These are phyloP conservation scores for Pythium periplocum DNA, from an alignment of 352 stramenopile species.

Conservation along the genomic window DNA sequence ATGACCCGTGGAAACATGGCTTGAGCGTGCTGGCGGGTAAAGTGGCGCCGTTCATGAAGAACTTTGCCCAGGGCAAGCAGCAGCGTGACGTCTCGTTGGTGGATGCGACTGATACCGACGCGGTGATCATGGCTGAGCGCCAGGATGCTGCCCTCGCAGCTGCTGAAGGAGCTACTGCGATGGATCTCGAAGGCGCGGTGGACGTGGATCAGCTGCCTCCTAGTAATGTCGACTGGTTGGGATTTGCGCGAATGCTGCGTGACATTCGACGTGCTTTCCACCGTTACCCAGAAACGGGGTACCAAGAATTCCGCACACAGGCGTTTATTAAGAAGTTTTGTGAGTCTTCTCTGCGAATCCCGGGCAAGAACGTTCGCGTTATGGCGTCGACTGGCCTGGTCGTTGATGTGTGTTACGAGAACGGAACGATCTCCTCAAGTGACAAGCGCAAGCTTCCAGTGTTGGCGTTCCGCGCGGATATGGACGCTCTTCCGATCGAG, in stretches of 20 bases:
- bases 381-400: conserved; percentile 89
- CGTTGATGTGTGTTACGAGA: conserved; percentile 84
- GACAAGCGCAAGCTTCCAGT: conserved; percentile 75
- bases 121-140: not conserved
- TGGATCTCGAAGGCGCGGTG: conserved; percentile 8
- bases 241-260: conserved; percentile 63
- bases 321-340: conserved; percentile 81
- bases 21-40: conserved; percentile 41
- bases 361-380: conserved; percentile 55
- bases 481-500: conserved; percentile 93
- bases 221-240: conserved; percentile 50
- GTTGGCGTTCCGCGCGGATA: conserved; percentile 92
- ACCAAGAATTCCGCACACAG: conserved; percentile 86
- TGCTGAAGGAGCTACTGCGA: conserved; percentile 4
- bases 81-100: not conserved
- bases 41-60: conserved; percentile 56
- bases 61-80: conserved; percentile 37
- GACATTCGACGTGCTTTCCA: conserved; percentile 86
- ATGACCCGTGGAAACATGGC: conserved; percentile 71
- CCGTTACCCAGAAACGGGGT: conserved; percentile 89
- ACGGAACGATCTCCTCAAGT: conserved; percentile 33
- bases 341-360: conserved; percentile 75
- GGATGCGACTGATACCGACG: not conserved
- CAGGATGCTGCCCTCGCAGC: conserved; percentile 7
- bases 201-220: conserved; percentile 8